phyloP scores from a whole-genome alignment of 78 protist genomes.

The Blattamonas nauphoetae region DNA sequence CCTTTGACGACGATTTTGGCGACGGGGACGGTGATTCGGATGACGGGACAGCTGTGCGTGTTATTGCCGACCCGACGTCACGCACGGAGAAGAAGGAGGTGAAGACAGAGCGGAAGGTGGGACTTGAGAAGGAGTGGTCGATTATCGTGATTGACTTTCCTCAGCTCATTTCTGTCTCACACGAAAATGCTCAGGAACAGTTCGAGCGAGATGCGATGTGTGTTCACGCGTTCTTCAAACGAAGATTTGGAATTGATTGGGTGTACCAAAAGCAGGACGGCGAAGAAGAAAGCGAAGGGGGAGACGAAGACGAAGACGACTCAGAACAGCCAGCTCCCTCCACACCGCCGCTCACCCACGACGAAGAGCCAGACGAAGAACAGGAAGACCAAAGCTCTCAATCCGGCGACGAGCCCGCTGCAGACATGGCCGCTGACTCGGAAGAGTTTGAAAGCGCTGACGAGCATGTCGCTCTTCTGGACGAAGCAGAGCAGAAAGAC shows the following conservation, averaged over 20 bases:
- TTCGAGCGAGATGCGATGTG: slow-evolving; percentile 84
- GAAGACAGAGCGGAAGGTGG: no score
- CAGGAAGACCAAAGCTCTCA: neutral
- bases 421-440: neutral
- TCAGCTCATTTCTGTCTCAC: slow-evolving; percentile 88
- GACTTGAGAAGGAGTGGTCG: neutral
- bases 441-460: neutral
- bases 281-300: neutral
- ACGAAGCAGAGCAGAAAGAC: neutral
- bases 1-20: neutral
- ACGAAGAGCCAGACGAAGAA: neutral
- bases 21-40: neutral
- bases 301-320: slow-evolving; percentile 16
- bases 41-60: neutral
- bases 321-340: neutral
- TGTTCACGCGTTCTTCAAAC: slow-evolving; percentile 57
- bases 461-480: neutral
- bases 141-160: slow-evolving; percentile 91
- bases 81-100: no score
- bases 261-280: neutral
- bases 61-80: no score
- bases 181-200: slow-evolving; percentile 67
- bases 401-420: neutral
- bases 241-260: slow-evolving; percentile 33
- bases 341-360: neutral